A percentile compares a stretch with the other conserved stretches of the same genome.
phyloP scores from a whole-genome alignment of 1,284 basidiomycete species.

The Leccinum insigne region DNA sequence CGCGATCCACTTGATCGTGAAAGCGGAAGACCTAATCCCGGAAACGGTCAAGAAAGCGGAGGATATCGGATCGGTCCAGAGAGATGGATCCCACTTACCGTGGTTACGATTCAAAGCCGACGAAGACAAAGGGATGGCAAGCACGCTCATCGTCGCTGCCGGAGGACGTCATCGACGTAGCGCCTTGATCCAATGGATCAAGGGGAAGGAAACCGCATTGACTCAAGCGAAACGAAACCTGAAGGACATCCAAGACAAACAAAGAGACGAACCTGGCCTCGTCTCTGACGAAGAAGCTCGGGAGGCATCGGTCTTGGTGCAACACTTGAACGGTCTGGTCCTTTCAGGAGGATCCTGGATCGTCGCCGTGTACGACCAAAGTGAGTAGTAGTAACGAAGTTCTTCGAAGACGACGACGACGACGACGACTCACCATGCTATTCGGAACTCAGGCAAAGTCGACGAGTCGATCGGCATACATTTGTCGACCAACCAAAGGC shows the following conservation, averaged over 20 bases:
- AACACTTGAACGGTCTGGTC: background rate
- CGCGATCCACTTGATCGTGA: background rate
- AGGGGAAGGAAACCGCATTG: rapidly evolving
- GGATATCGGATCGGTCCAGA: background rate
- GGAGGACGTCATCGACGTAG: background rate
- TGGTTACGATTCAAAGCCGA: background rate
- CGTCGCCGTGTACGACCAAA: background rate
- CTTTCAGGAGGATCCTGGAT: background rate
- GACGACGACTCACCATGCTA: no score
- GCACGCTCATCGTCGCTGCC: no score
- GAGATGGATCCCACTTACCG: background rate
- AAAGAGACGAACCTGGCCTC: no score
- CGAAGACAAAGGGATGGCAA: no score
- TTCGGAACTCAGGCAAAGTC: background rate
- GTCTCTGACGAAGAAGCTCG: no score
- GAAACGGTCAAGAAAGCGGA: background rate
- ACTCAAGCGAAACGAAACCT: background rate
- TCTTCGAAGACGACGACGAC: no score
- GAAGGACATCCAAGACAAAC: background rate
- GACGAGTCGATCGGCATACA: background rate
- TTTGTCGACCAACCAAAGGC: background rate
- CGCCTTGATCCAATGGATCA: background rate
- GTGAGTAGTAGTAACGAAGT: no score
- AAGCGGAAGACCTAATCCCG: no score
- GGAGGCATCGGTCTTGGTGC: no score